These are phyloP conservation scores for Diophrys sp. DNA, from an alignment of 73 alveolate genomes.

Conservation along the genomic window DNA sequence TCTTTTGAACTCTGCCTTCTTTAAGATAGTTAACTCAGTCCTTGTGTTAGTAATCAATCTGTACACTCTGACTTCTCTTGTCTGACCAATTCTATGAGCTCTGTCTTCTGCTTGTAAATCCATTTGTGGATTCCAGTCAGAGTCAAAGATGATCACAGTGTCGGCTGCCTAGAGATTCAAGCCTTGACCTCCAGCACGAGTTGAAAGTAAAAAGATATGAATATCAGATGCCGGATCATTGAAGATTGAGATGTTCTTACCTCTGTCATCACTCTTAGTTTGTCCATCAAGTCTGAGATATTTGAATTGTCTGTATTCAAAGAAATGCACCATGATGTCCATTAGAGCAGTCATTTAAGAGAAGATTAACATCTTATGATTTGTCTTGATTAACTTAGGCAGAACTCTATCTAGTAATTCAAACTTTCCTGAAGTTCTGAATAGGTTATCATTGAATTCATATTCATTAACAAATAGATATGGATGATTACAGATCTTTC, in stretches of 20 bases:
- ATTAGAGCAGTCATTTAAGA: constrained; percentile 95
- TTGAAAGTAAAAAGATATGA: constrained; percentile 90
- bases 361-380: constrained; percentile 95
- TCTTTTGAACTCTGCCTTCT: constrained; percentile 94
- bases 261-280: constrained; percentile 96
- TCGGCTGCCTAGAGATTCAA: constrained; percentile 97
- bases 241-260: constrained; percentile 72
- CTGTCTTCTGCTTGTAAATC: constrained; percentile 98
- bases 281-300: constrained; percentile 94
- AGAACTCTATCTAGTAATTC: constrained; percentile 96
- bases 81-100: constrained; percentile 99
- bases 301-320: constrained; percentile 84
- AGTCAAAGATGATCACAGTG: constrained; percentile 97
- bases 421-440: constrained; percentile 96
- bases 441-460: constrained; percentile 81
- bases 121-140: constrained; percentile 99
- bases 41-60: constrained; percentile 91
- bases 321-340: constrained; percentile 92
- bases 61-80: constrained; percentile 94
- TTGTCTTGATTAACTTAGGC: constrained; percentile 82
- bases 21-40: constrained; percentile 94
- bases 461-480: constrained; percentile 88
- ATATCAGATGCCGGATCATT: constrained; percentile 78
- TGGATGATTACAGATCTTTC: constrained; percentile 99
- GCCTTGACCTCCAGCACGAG: constrained; percentile 99